These are phyloP conservation scores for Volutella citrinella DNA, from an alignment of 2,329 filamentous ascomycete species.

Conservation along the genomic window DNA sequence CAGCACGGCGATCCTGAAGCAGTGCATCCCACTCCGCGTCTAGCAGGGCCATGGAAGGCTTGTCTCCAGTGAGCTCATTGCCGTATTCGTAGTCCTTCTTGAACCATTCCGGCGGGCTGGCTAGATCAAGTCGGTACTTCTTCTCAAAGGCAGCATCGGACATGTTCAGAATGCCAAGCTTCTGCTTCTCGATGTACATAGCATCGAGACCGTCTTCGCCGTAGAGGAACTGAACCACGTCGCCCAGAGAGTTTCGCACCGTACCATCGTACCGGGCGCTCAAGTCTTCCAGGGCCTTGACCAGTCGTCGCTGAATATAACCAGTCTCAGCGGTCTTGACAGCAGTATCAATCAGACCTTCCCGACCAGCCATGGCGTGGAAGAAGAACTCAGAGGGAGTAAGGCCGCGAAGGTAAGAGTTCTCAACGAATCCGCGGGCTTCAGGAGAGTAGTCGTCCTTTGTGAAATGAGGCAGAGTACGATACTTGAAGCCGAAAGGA, in stretches of 20 bases:
- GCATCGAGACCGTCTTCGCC: conserved; percentile 96
- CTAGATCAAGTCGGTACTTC: conserved; percentile 78
- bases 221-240: conserved; percentile 96
- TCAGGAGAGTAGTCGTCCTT: conserved; percentile 99
- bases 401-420: conserved; percentile 93
- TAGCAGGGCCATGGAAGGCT: conserved; percentile 80
- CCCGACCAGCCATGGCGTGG: conserved; percentile 99
- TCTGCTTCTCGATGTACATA: conserved; percentile 89
- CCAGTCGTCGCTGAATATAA: conserved; percentile 97
- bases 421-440: conserved; percentile 96
- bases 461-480: conserved; percentile 94
- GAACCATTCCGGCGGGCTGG: conserved; percentile 59
- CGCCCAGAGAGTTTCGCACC: conserved; percentile 92
- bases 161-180: conserved; percentile 80
- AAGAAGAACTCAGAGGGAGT: conserved; percentile 98
- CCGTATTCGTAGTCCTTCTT: conserved; percentile 65
- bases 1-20: conserved; percentile 66
- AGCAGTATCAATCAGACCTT: conserved; percentile 98
- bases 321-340: conserved; percentile 99
- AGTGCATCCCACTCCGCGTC: conserved; percentile 87
- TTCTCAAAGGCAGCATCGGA: conserved; percentile 75
- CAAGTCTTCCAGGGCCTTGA: conserved; percentile 96
- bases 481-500: conserved; percentile 98
- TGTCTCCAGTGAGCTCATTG: conserved; percentile 80
- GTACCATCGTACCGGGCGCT: conserved; percentile 98